A percentile compares a stretch with the other conserved stretches of the same genome.
These are phyloP conservation scores for Anisodus tanguticus DNA, from an alignment of 257 asterid genomes.

Conservation along the genomic window DNA sequence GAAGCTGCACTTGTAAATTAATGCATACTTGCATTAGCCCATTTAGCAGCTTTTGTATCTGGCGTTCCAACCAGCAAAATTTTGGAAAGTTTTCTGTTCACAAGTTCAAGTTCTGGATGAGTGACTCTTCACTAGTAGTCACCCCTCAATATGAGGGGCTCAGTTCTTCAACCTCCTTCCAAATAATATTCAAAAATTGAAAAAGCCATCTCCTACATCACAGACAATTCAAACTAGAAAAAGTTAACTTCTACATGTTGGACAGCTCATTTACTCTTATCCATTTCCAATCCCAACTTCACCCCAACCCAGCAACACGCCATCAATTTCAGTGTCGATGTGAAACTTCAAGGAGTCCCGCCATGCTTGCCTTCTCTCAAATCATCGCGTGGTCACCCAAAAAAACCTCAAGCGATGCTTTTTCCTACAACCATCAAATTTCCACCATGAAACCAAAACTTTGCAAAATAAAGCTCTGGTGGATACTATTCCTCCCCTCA, in stretches of 20 bases:
- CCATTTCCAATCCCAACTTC: background rate
- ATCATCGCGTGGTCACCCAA: background rate
- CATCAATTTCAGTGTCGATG: background rate
- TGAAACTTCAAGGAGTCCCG: background rate
- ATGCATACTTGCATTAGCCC: background rate
- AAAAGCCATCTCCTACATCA: background rate
- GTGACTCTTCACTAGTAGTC: background rate
- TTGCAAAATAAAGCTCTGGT: background rate
- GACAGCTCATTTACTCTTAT: background rate
- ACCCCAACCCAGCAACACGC: background rate
- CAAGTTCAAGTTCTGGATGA: background rate
- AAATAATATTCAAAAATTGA: background rate
- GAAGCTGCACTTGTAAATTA: background rate
- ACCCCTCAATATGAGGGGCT: background rate
- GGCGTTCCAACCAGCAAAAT: background rate
- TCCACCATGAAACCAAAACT: background rate
- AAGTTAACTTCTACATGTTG: background rate
- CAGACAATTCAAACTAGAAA: background rate
- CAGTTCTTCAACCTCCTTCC: slow-evolving; percentile 2
- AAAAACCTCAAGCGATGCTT: background rate
- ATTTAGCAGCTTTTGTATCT: background rate
- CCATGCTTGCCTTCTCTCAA: background rate
- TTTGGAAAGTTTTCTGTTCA: background rate
- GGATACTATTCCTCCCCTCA: background rate
- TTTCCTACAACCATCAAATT: background rate